These are phyloP conservation scores for Cytidiella melzeri DNA, from an alignment of 768 basidiomycete genomes.

Conservation along the genomic window DNA sequence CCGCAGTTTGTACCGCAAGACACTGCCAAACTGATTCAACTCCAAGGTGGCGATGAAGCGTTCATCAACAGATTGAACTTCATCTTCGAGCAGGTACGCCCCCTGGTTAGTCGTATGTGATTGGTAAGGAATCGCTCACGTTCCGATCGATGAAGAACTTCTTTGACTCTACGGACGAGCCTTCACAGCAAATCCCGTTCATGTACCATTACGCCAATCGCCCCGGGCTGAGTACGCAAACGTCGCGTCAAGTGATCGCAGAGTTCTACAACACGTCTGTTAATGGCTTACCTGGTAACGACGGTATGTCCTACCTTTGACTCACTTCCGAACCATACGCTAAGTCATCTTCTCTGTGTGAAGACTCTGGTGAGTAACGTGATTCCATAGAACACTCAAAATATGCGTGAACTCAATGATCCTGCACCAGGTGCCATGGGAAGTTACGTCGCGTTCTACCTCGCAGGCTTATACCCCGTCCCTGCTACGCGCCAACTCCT, in stretches of 20 bases:
- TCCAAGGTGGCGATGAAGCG: constrained; percentile 51
- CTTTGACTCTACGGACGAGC: constrained; percentile 59
- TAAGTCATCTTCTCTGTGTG: not conserved
- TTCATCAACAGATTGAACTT: constrained; percentile 53
- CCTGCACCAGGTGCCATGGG: constrained; percentile 65
- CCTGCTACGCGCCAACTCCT: constrained; percentile 56
- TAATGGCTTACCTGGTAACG: constrained; percentile 58
- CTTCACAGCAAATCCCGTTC: constrained; percentile 61
- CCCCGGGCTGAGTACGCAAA: constrained; percentile 52
- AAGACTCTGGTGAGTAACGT: constrained; percentile 16
- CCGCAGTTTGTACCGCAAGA: constrained; percentile 59
- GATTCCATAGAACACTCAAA: not conserved
- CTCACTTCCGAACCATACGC: not conserved
- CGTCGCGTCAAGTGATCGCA: constrained; percentile 49
- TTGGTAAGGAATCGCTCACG: too few relatives aligned
- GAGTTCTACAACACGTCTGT: constrained; percentile 50
- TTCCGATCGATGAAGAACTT: constrained; percentile 34
- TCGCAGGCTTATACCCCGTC: constrained; percentile 56
- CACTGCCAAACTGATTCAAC: constrained; percentile 51
- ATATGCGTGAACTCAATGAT: not conserved
- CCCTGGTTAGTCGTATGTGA: not conserved
- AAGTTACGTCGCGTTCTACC: constrained; percentile 52
- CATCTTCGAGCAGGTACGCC: constrained; percentile 45
- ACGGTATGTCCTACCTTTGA: constrained; percentile 34
- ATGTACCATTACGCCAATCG: constrained; percentile 66